These are phyloP conservation scores for Kazachstania viticola DNA, from an alignment of 805 yeast species.

Conservation along the genomic window DNA sequence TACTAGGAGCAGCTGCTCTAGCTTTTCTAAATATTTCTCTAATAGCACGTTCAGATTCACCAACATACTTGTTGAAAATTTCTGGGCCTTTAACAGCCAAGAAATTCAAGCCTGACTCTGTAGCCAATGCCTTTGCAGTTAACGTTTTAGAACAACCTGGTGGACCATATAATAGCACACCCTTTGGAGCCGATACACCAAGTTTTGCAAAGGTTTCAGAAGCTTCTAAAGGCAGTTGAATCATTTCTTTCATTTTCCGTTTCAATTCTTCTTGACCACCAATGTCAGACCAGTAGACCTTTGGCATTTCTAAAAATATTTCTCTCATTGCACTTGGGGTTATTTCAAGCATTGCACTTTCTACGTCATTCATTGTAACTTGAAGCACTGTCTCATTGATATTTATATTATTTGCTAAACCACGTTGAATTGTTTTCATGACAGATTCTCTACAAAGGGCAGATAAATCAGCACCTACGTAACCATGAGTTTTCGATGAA, in stretches of 20 bases:
- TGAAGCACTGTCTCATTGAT: slow-evolving; percentile 30
- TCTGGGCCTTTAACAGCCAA: slow-evolving; percentile 96
- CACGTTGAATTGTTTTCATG: slow-evolving; percentile 65
- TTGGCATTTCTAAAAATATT: slow-evolving; percentile 86
- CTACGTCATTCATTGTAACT: slow-evolving; percentile 48
- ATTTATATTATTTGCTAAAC: slow-evolving; percentile 25
- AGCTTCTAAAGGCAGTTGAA: slow-evolving; percentile 81
- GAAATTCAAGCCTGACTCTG: slow-evolving; percentile 89
- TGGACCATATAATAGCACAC: slow-evolving; percentile 89
- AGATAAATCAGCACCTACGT: slow-evolving; percentile 90
- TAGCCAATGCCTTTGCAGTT: slow-evolving; percentile 90
- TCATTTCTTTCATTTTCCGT: slow-evolving; percentile 74
- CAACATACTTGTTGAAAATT: slow-evolving; percentile 87
- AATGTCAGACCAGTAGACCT: slow-evolving; percentile 85
- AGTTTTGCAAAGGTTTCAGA: slow-evolving; percentile 61
- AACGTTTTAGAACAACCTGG: slow-evolving; percentile 96
- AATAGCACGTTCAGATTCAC: slow-evolving; percentile 89
- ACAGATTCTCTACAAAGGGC: slow-evolving; percentile 85
- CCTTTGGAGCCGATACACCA: slow-evolving; percentile 87
- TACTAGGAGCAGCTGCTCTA: slow-evolving; percentile 88
- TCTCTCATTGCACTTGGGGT: slow-evolving; percentile 97
- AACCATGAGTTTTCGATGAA: slow-evolving; percentile 84
- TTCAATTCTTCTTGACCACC: slow-evolving; percentile 89
- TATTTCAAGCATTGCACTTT: slow-evolving; percentile 61
- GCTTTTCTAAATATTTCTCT: slow-evolving; percentile 90